A percentile compares a stretch with the other conserved stretches of the same genome.
phyloP scores from a whole-genome alignment of 805 yeast genomes.

The Barnettozyma pratensis region DNA sequence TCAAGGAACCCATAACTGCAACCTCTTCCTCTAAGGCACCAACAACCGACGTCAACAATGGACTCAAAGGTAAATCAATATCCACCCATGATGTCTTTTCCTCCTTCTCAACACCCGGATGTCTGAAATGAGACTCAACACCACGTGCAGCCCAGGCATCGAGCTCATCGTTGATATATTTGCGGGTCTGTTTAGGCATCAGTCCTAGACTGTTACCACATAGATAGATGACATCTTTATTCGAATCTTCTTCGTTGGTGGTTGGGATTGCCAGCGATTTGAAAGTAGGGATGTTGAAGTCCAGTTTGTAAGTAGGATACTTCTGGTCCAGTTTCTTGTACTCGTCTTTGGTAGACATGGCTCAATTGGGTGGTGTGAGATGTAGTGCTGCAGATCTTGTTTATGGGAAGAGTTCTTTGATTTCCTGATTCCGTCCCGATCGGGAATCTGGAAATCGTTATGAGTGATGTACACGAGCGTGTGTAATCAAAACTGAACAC shows the following conservation, averaged over 20 bases:
- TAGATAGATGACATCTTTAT: slow-evolving; percentile 46
- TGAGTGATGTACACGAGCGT: background rate
- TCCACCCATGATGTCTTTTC: slow-evolving; percentile 73
- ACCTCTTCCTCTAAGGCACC: slow-evolving; percentile 78
- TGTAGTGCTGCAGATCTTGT: no score
- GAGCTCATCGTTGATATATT: slow-evolving; percentile 59
- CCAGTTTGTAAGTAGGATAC: slow-evolving; percentile 33
- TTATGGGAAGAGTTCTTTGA: no score
- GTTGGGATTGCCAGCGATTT: slow-evolving; percentile 43
- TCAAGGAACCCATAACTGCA: slow-evolving; percentile 82
- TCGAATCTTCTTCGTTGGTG: slow-evolving; percentile 1
- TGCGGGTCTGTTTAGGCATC: slow-evolving; percentile 65
- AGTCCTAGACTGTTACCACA: slow-evolving; percentile 95
- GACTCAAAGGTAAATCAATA: slow-evolving; percentile 72
- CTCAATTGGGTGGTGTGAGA: no score
- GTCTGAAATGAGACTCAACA: slow-evolving; percentile 81
- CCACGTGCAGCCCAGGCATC: slow-evolving; percentile 79
- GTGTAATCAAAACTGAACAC: background rate
- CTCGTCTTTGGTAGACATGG: background rate
- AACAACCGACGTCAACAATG: slow-evolving; percentile 64
- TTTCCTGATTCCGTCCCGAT: no score
- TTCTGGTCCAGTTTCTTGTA: slow-evolving; percentile 10
- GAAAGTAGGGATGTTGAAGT: slow-evolving; percentile 66
- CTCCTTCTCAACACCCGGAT: slow-evolving; percentile 38
- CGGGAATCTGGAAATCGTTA: no score